phyloP scores from a whole-genome alignment of 108 stramenopile species.

The Nitzschia putrida region DNA sequence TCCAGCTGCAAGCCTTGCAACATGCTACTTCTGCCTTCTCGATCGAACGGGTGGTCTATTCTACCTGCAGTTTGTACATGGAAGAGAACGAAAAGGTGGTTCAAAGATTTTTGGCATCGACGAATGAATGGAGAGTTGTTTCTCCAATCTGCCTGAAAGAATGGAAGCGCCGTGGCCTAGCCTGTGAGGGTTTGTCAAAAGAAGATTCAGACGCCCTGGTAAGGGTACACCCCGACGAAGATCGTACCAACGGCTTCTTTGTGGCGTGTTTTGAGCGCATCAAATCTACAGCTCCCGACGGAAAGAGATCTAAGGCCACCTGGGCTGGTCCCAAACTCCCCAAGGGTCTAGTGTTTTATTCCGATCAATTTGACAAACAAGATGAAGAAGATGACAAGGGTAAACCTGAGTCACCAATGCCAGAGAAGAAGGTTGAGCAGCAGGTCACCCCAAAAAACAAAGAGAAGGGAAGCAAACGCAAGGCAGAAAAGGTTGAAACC shows the following conservation, averaged over 20 bases:
- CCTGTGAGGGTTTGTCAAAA: slow-evolving; percentile 64
- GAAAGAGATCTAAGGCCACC: slow-evolving; percentile 10
- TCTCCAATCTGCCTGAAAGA: slow-evolving; percentile 70
- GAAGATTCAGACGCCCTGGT: slow-evolving; percentile 78
- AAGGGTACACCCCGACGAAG: slow-evolving; percentile 82
- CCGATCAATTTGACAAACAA: slow-evolving; percentile 22
- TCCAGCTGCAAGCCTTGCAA: slow-evolving; percentile 86
- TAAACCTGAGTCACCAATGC: neutral
- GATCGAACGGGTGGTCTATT: slow-evolving; percentile 93
- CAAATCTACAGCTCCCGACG: neutral
- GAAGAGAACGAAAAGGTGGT: slow-evolving; percentile 94
- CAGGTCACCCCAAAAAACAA: slow-evolving; percentile 13
- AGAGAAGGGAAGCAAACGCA: neutral
- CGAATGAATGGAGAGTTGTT: slow-evolving; percentile 53
- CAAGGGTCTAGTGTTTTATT: slow-evolving; percentile 20
- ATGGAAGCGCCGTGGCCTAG: slow-evolving; percentile 88
- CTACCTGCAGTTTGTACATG: slow-evolving; percentile 94
- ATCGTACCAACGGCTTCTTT: slow-evolving; percentile 98
- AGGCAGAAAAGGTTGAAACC: neutral
- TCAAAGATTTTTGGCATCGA: slow-evolving; percentile 54
- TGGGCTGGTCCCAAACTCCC: slow-evolving; percentile 11
- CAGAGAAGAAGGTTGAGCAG: slow-evolving; percentile 18
- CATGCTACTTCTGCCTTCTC: slow-evolving; percentile 85
- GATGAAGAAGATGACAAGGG: slow-evolving; percentile 6
- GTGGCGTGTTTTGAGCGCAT: slow-evolving; percentile 88